Evolutionary conservation across 2,329 filamentous ascomycete genomes (phyloP).

Genomic region (Trichoderma oligosporum): DNA sequence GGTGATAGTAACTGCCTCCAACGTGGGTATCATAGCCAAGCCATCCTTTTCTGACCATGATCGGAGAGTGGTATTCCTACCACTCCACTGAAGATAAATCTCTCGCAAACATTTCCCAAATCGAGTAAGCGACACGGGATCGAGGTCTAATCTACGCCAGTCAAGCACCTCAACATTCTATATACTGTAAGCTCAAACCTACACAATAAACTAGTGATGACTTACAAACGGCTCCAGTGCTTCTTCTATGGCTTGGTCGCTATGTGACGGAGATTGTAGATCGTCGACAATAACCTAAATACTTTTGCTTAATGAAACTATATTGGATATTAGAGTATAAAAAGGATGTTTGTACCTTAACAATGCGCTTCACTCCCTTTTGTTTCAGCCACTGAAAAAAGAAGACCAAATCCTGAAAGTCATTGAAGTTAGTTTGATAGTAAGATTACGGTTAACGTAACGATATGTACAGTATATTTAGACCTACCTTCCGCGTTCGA

Average conservation of each 20-base stretch:
- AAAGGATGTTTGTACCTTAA: not conserved
- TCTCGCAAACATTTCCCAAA: not conserved
- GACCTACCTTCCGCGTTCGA: not conserved
- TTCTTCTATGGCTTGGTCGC: slow-evolving; percentile 5
- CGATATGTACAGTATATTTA: too few relatives aligned
- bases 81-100: slow-evolving; percentile 2
- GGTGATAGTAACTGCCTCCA: not conserved
- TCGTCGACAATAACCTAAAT: slow-evolving; percentile 6
- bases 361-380: not conserved
- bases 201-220: not conserved
- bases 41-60: slow-evolving; percentile 1
- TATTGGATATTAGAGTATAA: not conserved
- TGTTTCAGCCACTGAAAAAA: not conserved
- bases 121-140: not conserved
- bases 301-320: not conserved
- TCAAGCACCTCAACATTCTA: slow-evolving; percentile 7
- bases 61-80: not conserved
- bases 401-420: not conserved
- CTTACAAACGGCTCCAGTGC: slow-evolving; percentile 1
- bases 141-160: slow-evolving; percentile 1
- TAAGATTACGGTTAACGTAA: not conserved
- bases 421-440: too few relatives aligned
- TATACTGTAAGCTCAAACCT: not conserved
- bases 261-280: not conserved
- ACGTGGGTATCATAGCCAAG: not conserved